Evolutionary conservation across 306 rosid genomes (phyloP).

Genomic region (Ziziphus jujuba): DNA sequence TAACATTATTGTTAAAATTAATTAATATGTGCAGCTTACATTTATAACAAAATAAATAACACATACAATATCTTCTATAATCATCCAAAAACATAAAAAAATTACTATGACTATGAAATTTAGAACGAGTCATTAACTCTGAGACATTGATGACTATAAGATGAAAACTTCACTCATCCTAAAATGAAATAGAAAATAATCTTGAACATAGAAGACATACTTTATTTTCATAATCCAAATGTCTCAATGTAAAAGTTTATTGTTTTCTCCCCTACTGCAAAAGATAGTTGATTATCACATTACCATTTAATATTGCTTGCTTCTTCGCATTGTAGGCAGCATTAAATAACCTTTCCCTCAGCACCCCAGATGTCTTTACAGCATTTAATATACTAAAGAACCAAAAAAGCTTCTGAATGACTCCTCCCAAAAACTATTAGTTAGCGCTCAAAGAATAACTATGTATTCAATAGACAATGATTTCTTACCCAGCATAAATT

Average conservation of each 20-base stretch:
- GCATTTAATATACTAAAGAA: conserved; percentile 69
- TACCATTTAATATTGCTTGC: conserved; percentile 86
- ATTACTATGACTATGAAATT: too few species aligned
- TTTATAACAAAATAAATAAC: background rate
- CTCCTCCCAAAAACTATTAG: conserved; percentile 15
- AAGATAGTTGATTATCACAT: conserved; percentile 2
- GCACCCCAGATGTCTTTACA: conserved; percentile 85
- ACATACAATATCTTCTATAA: too few species aligned
- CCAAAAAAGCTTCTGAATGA: conserved; percentile 28
- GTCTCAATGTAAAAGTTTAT: background rate
- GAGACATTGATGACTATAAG: too few species aligned
- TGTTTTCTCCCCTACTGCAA: background rate
- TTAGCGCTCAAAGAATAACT: conserved; percentile 18
- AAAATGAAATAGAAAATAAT: background rate
- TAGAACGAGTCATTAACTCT: too few species aligned
- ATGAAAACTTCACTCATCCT: too few species aligned
- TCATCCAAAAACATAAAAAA: too few species aligned
- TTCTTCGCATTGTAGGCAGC: conserved; percentile 93
- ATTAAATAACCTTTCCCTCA: conserved; percentile 84
- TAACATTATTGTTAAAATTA: background rate
- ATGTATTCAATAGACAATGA: conserved; percentile 11
- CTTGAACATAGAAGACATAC: background rate
- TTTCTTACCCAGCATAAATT: conserved; percentile 93
- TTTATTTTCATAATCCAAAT: background rate
- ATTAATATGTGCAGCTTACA: background rate